Evolutionary conservation across 768 basidiomycete species (phyloP).

Genomic region (Russula dissimulans): DNA sequence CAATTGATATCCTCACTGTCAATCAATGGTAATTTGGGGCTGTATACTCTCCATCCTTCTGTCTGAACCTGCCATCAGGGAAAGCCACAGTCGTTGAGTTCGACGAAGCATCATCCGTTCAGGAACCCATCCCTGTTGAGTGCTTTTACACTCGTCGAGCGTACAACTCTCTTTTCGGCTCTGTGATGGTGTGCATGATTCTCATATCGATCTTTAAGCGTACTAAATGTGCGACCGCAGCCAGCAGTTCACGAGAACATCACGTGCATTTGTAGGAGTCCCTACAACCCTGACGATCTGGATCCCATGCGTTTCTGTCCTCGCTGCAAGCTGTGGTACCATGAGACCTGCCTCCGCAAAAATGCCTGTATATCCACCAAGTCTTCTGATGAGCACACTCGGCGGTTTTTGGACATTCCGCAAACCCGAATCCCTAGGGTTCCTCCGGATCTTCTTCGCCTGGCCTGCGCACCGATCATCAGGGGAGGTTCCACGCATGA

Average conservation of each 20-base stretch:
- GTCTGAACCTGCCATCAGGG: neutral
- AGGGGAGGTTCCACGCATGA: slow-evolving; percentile 1
- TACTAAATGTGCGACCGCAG: neutral
- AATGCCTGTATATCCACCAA: neutral
- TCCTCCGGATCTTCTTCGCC: neutral
- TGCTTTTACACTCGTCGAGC: slow-evolving; percentile 7
- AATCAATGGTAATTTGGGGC: slow-evolving; percentile 1
- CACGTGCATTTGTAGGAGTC: neutral
- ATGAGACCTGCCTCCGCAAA: neutral
- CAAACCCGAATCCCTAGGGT: neutral
- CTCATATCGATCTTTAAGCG: neutral
- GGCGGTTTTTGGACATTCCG: neutral
- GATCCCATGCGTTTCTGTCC: slow-evolving; percentile 7
- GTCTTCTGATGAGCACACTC: neutral
- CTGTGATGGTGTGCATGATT: neutral
- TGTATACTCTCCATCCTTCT: too few species aligned
- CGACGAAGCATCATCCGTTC: neutral
- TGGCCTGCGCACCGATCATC: slow-evolving; percentile 1
- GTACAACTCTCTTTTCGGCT: neutral
- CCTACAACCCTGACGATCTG: neutral
- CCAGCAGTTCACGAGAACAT: neutral
- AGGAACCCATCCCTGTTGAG: neutral
- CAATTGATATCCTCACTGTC: slow-evolving; percentile 1
- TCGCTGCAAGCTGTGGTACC: slow-evolving; percentile 6
- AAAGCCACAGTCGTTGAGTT: neutral